Percentiles rank a stretch among this genome's conserved stretches.
phyloP scores from a whole-genome alignment of 2,329 filamentous ascomycete species.

The Colletotrichum chlorophyti region DNA sequence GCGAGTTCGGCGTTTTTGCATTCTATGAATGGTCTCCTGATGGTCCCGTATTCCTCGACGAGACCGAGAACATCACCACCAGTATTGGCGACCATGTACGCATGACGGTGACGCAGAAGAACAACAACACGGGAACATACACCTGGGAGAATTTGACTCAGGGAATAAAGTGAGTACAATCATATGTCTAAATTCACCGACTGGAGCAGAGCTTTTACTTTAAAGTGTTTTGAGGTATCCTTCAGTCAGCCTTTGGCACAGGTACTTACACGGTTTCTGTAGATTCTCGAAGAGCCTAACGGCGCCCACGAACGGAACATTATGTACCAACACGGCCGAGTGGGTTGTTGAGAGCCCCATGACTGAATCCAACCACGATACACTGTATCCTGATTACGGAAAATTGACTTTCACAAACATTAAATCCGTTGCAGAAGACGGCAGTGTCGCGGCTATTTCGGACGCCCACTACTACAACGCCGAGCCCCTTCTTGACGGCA shows the following conservation, averaged over 20 bases:
- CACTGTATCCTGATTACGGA: neutral
- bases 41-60: neutral
- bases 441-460: neutral
- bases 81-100: neutral
- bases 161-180: neutral
- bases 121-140: neutral
- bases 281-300: neutral
- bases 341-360: neutral
- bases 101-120: neutral
- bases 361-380: neutral
- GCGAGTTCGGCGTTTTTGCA: neutral
- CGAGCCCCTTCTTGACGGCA: neutral
- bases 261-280: neutral
- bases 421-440: neutral
- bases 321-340: neutral
- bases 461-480: neutral
- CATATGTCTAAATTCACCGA: neutral
- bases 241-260: neutral
- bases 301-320: neutral
- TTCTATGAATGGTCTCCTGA: neutral
- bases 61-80: neutral
- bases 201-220: no score
- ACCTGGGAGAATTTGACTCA: neutral
- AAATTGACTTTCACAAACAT: neutral
- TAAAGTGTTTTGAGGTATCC: neutral